Percentiles rank a stretch among this genome's conserved stretches.
phyloP scores from a whole-genome alignment of 495 filamentous ascomycete genomes.

The Talaromyces stipitatus region DNA sequence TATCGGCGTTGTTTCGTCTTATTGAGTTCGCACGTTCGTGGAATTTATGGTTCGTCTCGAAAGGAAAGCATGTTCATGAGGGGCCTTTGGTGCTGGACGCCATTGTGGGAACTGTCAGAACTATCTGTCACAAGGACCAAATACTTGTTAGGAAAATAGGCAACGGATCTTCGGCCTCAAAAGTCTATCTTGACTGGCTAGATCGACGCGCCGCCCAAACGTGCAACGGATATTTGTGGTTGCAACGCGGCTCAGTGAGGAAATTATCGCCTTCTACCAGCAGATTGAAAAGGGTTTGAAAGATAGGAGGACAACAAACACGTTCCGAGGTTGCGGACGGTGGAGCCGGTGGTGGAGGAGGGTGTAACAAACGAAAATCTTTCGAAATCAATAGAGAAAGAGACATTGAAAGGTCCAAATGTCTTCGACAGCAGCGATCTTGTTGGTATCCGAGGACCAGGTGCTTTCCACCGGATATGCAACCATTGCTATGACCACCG shows the following conservation, averaged over 20 bases:
- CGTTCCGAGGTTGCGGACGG: not conserved
- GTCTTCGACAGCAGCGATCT: not conserved
- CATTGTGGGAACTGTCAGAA: not conserved
- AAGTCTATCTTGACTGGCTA: not conserved
- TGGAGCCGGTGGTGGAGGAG: not conserved
- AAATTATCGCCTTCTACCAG: not conserved
- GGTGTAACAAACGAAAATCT: not conserved
- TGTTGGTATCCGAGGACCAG: constrained; percentile 5
- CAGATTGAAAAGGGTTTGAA: not conserved
- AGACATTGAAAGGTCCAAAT: not conserved
- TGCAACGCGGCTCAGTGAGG: not conserved
- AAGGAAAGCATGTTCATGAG: not conserved
- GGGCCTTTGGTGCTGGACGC: not conserved
- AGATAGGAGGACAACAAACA: not conserved
- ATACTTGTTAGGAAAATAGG: not conserved
- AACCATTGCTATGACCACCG: constrained; percentile 21
- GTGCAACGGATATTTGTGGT: not conserved
- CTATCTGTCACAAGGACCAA: not conserved
- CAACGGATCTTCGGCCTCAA: not conserved
- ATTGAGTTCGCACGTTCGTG: not conserved
- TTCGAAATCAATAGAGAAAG: too few species aligned
- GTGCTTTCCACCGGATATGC: constrained; percentile 16
- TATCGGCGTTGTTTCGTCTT: not conserved
- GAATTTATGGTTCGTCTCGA: not conserved
- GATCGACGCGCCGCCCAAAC: not conserved